phyloP scores from a whole-genome alignment of 208 protist genomes.

The Leishmania guyanensis region DNA sequence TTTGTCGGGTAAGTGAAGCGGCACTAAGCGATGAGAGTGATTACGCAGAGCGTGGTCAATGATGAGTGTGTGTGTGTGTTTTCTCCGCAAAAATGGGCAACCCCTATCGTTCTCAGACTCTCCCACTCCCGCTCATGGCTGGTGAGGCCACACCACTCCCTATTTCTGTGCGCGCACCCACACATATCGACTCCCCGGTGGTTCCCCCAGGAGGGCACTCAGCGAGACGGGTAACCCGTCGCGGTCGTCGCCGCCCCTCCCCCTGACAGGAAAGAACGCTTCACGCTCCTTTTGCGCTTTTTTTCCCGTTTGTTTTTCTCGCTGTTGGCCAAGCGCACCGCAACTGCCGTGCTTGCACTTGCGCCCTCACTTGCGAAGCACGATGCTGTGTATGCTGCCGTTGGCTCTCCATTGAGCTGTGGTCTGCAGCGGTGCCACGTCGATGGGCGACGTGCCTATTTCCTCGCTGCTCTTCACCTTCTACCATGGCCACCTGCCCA shows the following conservation, averaged over 20 bases:
- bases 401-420: neutral
- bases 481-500: neutral
- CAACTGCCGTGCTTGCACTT: neutral
- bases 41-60: neutral
- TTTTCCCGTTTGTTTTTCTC: neutral
- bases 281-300: neutral
- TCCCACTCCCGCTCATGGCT: neutral
- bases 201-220: neutral
- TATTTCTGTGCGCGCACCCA: neutral
- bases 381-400: neutral
- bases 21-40: neutral
- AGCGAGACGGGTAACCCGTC: neutral
- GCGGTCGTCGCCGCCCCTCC: neutral
- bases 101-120: too few species aligned
- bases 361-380: neutral
- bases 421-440: neutral
- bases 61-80: neutral
- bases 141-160: neutral
- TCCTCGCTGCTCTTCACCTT: neutral
- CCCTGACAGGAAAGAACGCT: too few species aligned
- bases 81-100: too few species aligned
- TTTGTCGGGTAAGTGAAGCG: slow-evolving; percentile 9
- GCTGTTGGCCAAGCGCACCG: neutral
- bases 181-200: neutral
- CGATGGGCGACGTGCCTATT: neutral